Conservation (phyloP, 208 protist genomes). For the Trichomonas vaginalis region DNA sequence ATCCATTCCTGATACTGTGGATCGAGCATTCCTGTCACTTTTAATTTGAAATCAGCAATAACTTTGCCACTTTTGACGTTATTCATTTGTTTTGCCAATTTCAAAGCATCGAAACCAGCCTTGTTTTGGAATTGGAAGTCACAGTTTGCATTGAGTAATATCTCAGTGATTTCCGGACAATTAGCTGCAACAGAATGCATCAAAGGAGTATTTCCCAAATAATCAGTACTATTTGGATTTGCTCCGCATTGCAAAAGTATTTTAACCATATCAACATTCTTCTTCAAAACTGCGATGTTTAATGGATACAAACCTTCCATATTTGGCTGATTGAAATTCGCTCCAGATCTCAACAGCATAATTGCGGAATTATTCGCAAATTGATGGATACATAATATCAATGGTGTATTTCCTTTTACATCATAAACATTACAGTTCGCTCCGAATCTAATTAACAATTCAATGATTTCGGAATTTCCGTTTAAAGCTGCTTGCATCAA, state of each 20-base stretch:
- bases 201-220: neutral
- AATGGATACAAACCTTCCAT: neutral
- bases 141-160: neutral
- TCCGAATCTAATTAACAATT: neutral
- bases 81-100: neutral
- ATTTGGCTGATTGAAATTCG: neutral
- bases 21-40: neutral
- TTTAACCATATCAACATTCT: neutral
- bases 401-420: neutral
- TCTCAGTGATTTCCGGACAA: neutral
- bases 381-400: neutral
- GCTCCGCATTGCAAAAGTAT: neutral
- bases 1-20: neutral
- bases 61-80: neutral
- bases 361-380: neutral
- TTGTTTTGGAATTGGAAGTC: neutral
- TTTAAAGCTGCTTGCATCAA: neutral
- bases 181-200: neutral
- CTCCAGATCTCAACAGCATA: neutral
- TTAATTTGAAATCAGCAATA: neutral
- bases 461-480: neutral
- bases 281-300: neutral
- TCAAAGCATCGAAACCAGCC: neutral
- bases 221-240: neutral
- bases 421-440: neutral